phyloP scores from a whole-genome alignment of 495 filamentous ascomycete species.

The Penicillium subrubescens region DNA sequence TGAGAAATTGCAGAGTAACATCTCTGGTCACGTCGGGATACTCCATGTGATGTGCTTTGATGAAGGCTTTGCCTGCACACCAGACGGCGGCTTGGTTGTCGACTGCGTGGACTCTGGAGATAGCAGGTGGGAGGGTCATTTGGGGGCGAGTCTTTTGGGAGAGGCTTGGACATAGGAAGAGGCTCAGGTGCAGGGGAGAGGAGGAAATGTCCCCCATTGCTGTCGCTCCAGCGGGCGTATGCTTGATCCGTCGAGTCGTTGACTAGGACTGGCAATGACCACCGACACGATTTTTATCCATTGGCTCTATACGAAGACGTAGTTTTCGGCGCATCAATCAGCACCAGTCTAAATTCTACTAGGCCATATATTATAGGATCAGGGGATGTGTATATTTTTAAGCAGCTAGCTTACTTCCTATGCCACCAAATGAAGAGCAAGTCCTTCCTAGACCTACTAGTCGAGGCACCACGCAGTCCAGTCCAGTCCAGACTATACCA shows the following conservation, averaged over 20 bases:
- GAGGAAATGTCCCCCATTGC: slow-evolving; percentile 17
- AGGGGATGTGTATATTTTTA: background rate
- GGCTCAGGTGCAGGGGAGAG: slow-evolving; percentile 15
- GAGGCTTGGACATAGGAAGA: slow-evolving; percentile 13
- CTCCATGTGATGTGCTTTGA: slow-evolving; percentile 13
- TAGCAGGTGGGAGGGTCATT: no score
- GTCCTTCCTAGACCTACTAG: background rate
- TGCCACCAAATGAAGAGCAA: background rate
- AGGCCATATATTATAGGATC: background rate
- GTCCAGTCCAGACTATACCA: background rate
- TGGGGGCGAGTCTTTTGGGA: slow-evolving; percentile 12
- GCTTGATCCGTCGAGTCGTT: slow-evolving; percentile 10
- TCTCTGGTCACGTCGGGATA: slow-evolving; percentile 13
- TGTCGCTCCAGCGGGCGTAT: slow-evolving; percentile 13
- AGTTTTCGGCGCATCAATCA: no score
- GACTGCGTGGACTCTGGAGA: slow-evolving; percentile 15
- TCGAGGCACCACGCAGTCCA: background rate
- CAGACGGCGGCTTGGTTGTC: slow-evolving; percentile 22
- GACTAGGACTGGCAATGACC: slow-evolving; percentile 10
- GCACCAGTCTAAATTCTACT: background rate
- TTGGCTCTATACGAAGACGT: no score
- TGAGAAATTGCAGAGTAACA: slow-evolving; percentile 15
- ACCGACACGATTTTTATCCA: no score
- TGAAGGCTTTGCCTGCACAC: slow-evolving; percentile 13
- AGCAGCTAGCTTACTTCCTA: slow-evolving; percentile 1